Evolutionary conservation across 257 asterid genomes (phyloP), one percentile per base, ranked within the genome.

Genomic region (Solanum clarkiae): DNA sequence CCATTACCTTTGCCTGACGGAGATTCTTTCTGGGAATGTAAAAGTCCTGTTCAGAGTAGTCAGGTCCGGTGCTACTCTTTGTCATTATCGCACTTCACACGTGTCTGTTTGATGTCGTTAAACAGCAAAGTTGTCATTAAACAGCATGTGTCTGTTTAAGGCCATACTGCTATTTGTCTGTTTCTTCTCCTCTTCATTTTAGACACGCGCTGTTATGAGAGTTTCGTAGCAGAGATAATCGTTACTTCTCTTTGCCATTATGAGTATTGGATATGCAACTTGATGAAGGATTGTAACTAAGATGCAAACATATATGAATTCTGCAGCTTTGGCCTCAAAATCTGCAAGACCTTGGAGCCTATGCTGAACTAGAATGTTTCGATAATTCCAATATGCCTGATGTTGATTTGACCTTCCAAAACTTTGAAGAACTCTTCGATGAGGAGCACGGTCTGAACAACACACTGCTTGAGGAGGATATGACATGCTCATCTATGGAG

Each of bases 261-360:
- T 36, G 42, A 36, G 5, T 36, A 36, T 36, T 36, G 4, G 42
- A 36, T 36, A 36, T 36, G 42, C 42, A 36, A 36, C 6, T 36
- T 36, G 42, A 36, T 36, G 42, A 36, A 5, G 42, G 42, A 4
- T 36, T 36, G 6, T 36, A 36, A 4, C 42, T 36, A 36, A 36
- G 42, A 36, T 36, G 42, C 42, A 36, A 36, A 4, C 4, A 36
- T 36, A 36, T 36, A 36, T 24, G 85, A 24, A 60, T 45, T 82
- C 75, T 89, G 93, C 94, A 94, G 99, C 90, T 91, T 66, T 94
- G 99, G 99, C 92, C 90, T 86, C 97, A 94, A 86, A 92, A 91
- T 81, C 93, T 93, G 94, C 98, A 94, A 93, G 99, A 95, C 57
- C 91, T 94, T 32, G 98, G 97, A 87, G 91, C 92, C 80, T 95